Conservation (phyloP, 2,329 filamentous ascomycete species). For the Penicillium digitatum region DNA sequence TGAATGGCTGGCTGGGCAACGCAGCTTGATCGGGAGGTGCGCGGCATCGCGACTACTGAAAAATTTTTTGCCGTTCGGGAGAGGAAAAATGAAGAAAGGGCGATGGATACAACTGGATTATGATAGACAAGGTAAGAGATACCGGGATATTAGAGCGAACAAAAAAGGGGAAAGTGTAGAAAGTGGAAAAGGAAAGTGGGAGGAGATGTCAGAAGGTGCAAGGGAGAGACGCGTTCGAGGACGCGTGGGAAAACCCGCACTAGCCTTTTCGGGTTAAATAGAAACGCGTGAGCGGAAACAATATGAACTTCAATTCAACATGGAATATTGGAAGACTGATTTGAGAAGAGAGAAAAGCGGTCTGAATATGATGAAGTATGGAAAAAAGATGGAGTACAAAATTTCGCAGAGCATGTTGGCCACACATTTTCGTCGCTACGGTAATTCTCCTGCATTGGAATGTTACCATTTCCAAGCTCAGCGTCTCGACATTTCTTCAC, state of each 20-base stretch:
- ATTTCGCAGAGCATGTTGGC: neutral
- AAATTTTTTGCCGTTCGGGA: constrained; percentile 13
- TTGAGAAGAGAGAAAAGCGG: neutral
- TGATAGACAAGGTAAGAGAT: constrained; percentile 23
- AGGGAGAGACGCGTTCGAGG: constrained; percentile 17
- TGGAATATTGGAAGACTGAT: neutral
- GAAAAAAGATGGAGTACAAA: neutral
- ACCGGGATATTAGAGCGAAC: constrained; percentile 12
- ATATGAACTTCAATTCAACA: neutral
- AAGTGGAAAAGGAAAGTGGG: constrained; percentile 2
- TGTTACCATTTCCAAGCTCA: constrained; percentile 6
- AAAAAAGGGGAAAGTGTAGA: constrained; percentile 4
- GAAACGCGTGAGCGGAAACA: constrained; percentile 7
- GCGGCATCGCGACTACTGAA: constrained; percentile 29
- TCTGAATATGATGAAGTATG: neutral
- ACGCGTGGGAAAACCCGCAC: constrained; percentile 7
- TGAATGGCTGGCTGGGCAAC: constrained; percentile 42
- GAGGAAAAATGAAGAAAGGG: constrained; percentile 8
- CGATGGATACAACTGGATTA: constrained; percentile 13
- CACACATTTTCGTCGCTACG: constrained; percentile 18
- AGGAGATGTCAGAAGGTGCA: constrained; percentile 7
- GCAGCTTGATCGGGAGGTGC: constrained; percentile 28
- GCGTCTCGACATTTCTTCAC: neutral
- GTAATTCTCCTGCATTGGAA: constrained; percentile 24
- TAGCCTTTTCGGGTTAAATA: constrained; percentile 17